Evolutionary conservation across 352 stramenopile species (phyloP), one percentile per base, ranked within the genome.

Genomic region (Phytophthora fragariaefolia): DNA sequence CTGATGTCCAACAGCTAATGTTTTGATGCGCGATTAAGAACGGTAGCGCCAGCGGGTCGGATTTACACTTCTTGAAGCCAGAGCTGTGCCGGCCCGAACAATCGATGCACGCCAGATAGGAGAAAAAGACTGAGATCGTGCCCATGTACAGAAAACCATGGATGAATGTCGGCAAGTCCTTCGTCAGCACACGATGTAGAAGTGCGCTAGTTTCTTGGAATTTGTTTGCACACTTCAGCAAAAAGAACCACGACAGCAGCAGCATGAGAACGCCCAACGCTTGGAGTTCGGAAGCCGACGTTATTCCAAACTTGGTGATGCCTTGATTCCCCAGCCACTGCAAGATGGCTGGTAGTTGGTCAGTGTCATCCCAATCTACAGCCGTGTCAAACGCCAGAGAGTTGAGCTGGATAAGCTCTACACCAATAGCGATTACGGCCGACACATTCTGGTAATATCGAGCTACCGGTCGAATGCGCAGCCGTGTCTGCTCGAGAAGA

Each of bases 201-300:
- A 80, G 46, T 4, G 68, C 68, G 34, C 73, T 87, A 27, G 65
- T 85, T 28, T 90, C 79, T 50, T 82, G 82, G 61, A 90, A 90
- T 46, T 85, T 85, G 75, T 90, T 90, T 15, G 79, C 75, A n/a
- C 79, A 83, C 63, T 90, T 90, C 57, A 90, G 58, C 51, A 87
- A 54, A 18, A 89, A n/a, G 38, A 85, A 74, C 73, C 77, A 90
- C 7, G 67, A 24, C 8, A 71, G 2, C 13, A 90, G 54, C 32
- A 69, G 46, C 2, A 69, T 4, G 0, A 69, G 56, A 48, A 87
- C 68, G 10, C 77, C 72, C 10, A 90, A 63, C 6, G 40, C 63
- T 17, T 58, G 42, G 0, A 71, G 20, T 24, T 63, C 64, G 3
- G 64, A 45, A 17, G 42, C 42, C 6, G 57, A 62, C 6, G 58